Percentiles rank a stretch among this genome's conserved stretches.
Conservation (phyloP, 306 rosid species). For the Lathyrus sativus region DNA sequence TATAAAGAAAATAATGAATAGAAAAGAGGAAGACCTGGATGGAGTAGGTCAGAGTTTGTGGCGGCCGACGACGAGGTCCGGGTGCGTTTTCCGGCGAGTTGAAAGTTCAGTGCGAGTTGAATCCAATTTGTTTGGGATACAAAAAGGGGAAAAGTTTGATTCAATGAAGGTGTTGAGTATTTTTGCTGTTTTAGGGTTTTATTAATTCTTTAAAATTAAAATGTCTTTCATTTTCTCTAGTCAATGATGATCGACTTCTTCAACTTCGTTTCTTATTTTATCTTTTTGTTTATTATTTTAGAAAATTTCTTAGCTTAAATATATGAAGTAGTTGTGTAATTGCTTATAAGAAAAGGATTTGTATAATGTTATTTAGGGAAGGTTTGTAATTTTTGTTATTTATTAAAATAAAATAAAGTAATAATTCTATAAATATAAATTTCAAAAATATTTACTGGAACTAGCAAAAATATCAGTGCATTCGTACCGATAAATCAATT, state of each 20-base stretch:
- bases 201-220: not conserved
- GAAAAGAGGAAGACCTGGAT: not conserved
- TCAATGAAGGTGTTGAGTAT: not conserved
- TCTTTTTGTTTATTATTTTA: too few species aligned
- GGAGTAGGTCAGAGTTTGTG: not conserved
- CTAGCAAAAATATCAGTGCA: too few species aligned
- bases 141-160: not conserved
- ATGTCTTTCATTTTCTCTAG: not conserved
- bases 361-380: too few species aligned
- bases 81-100: not conserved
- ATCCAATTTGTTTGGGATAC: not conserved
- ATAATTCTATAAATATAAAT: too few species aligned
- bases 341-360: too few species aligned
- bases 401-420: too few species aligned
- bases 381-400: too few species aligned
- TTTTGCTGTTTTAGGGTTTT: conserved; percentile 24
- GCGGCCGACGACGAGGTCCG: not conserved
- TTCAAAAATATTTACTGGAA: too few species aligned
- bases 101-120: not conserved
- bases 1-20: not conserved
- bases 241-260: not conserved
- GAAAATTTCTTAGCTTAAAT: too few species aligned
- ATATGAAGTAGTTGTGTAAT: too few species aligned
- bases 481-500: too few species aligned
- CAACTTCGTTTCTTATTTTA: not conserved